Evolutionary conservation across 495 filamentous ascomycete species (phyloP), one percentile per base, ranked within the genome.

Genomic region (Trichoderma parareesei): DNA sequence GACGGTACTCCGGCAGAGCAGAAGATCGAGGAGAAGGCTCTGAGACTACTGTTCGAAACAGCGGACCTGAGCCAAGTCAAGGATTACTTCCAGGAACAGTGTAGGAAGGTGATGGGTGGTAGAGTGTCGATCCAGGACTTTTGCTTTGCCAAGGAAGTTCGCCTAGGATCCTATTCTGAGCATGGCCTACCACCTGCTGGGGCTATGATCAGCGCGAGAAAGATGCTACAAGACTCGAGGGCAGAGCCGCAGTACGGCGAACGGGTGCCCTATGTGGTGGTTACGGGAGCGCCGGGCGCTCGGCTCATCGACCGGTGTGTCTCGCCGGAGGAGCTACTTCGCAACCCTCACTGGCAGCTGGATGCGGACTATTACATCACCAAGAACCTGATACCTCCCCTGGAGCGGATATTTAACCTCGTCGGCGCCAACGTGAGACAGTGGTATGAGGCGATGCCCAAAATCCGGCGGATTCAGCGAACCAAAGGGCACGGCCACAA

Each of bases 361-460:
- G 94, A 98, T 70, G 85, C 93, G 0, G 92, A 97, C 69, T 98
- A 98, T 75, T 98, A 98, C 75, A 98, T 98, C 68, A 83, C 83
- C 8, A 98, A 97, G 79, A 97, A 97, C 70, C 70, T 98, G 35
- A 94, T 98, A 61, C 95, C 95, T 20, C 94, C 94, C 3, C 81
- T 98, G 3, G 94, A 96, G 75, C 85, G 94, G 14, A 98, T 98
- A 63, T 98, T 98, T 81, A 97, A 95, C 72, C 86, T 98, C 13
- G 91, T 98, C 37, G 94, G 94, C 40, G 94, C 92, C 20, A 95
- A 95, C 74, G 90, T 98, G 13, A 81, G 90, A 16, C 81, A 84
- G 64, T 98, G 94, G 94, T 98, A 92, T 67, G 92, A 96, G 63
- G 91, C 96, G 74, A 96, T 97, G 91, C 94, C 94, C 33, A 96